phyloP scores from a whole-genome alignment of 2,329 filamentous ascomycete species.

The Colletotrichum sidae region DNA sequence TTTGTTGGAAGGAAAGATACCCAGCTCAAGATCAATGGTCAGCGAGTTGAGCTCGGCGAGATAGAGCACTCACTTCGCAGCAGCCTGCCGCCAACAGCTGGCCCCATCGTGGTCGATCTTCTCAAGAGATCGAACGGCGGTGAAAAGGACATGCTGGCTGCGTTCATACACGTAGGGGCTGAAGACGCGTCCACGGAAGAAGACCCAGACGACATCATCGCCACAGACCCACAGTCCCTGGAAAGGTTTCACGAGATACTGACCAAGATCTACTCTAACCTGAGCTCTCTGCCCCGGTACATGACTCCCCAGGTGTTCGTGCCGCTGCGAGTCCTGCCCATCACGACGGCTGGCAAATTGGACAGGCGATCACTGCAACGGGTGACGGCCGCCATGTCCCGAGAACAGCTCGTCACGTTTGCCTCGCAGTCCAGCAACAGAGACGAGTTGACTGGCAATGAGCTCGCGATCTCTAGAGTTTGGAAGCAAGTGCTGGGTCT shows the following conservation, averaged over 20 bases:
- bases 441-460: not conserved
- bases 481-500: slow-evolving; percentile 12
- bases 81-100: slow-evolving; percentile 14
- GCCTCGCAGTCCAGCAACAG: slow-evolving; percentile 1
- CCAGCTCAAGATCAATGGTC: slow-evolving; percentile 48
- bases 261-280: slow-evolving; percentile 11
- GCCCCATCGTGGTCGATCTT: slow-evolving; percentile 4
- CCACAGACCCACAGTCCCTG: slow-evolving; percentile 2
- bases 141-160: slow-evolving; percentile 16
- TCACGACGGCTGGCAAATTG: slow-evolving; percentile 34
- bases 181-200: not conserved
- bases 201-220: slow-evolving; percentile 16
- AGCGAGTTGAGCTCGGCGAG: slow-evolving; percentile 47
- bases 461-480: slow-evolving; percentile 1
- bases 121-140: slow-evolving; percentile 1
- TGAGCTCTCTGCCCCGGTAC: slow-evolving; percentile 21
- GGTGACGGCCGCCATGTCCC: not conserved
- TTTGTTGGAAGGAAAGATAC: slow-evolving; percentile 43
- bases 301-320: slow-evolving; percentile 38
- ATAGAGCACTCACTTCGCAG: slow-evolving; percentile 49
- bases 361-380: slow-evolving; percentile 34
- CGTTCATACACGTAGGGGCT: slow-evolving; percentile 7
- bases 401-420: slow-evolving; percentile 3
- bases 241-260: slow-evolving; percentile 6
- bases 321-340: slow-evolving; percentile 22